Evolutionary conservation across 371 early-diverging fungal species (phyloP).

Genomic region (Umbelopsis sp.): DNA sequence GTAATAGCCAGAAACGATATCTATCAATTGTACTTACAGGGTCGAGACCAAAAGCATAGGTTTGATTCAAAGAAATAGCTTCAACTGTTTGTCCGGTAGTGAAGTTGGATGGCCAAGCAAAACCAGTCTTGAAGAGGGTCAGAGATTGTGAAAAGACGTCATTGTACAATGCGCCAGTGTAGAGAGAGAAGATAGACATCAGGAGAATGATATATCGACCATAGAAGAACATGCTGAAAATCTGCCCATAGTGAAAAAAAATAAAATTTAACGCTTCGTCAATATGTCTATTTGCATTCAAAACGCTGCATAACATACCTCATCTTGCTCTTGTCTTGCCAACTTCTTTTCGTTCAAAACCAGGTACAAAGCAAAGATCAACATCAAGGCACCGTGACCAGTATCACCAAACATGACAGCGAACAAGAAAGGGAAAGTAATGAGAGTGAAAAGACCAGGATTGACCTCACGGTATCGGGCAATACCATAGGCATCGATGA

Average conservation of each 20-base stretch:
- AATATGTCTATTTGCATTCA: neutral
- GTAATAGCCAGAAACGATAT: conserved; percentile 19
- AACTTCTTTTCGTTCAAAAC: conserved; percentile 84
- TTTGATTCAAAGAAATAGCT: conserved; percentile 44
- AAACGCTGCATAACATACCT: conserved; percentile 46
- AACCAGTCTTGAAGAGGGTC: conserved; percentile 80
- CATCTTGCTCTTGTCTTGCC: conserved; percentile 70
- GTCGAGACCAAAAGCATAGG: conserved; percentile 81
- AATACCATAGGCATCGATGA: conserved; percentile 98
- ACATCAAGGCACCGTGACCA: conserved; percentile 95
- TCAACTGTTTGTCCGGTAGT: conserved; percentile 48
- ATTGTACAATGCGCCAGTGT: conserved; percentile 98
- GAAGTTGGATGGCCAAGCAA: conserved; percentile 61
- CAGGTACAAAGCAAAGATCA: conserved; percentile 78
- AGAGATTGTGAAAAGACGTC: conserved; percentile 94
- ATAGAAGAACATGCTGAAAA: conserved; percentile 30
- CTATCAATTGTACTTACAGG: conserved; percentile 54
- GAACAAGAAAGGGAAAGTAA: conserved; percentile 99
- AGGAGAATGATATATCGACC: conserved; percentile 98
- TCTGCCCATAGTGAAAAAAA: neutral
- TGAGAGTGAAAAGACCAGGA: conserved; percentile 97
- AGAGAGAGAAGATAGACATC: conserved; percentile 97
- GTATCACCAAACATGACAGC: conserved; percentile 99
- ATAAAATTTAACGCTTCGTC: no score
- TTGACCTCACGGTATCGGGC: conserved; percentile 99